phyloP scores from a whole-genome alignment of 1,284 basidiomycete species.

The Ceratobasidium papillatum region DNA sequence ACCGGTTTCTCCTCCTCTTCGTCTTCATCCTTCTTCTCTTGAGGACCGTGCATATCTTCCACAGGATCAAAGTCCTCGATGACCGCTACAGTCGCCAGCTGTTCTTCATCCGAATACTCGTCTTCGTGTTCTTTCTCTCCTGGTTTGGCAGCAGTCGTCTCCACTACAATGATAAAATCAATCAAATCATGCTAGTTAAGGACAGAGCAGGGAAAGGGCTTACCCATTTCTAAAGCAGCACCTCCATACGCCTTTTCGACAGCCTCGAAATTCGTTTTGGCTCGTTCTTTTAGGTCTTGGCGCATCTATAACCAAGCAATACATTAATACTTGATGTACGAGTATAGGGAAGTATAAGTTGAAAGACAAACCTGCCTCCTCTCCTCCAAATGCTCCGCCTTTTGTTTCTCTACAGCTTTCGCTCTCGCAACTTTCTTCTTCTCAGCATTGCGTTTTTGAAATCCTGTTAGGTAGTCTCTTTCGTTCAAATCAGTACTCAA shows the following conservation, averaged over 20 bases:
- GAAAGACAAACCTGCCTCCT: constrained; percentile 67
- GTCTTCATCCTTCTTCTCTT: background rate
- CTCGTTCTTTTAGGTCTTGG: constrained; percentile 71
- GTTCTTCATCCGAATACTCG: constrained; percentile 77
- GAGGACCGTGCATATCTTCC: constrained; percentile 31
- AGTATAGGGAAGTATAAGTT: background rate
- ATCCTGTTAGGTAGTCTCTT: constrained; percentile 86
- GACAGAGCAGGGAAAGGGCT: constrained; percentile 31
- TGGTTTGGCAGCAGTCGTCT: background rate
- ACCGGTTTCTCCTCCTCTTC: background rate
- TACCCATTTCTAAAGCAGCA: constrained; percentile 42
- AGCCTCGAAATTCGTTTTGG: constrained; percentile 70
- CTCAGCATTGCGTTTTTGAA: constrained; percentile 83
- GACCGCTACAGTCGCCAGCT: constrained; percentile 81
- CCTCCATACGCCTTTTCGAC: constrained; percentile 77
- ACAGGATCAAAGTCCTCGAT: constrained; percentile 75
- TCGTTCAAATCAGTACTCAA: constrained; percentile 30
- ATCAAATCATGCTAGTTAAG: background rate
- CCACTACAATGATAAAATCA: constrained; percentile 21
- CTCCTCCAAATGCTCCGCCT: constrained; percentile 69
- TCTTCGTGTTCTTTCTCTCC: constrained; percentile 58
- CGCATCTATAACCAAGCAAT: constrained; percentile 59
- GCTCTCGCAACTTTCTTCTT: constrained; percentile 75
- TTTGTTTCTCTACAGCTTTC: constrained; percentile 72
- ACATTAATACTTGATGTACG: background rate